Evolutionary conservation across 108 stramenopile genomes (phyloP).

Genomic region (Phaeodactylum tricornutum): DNA sequence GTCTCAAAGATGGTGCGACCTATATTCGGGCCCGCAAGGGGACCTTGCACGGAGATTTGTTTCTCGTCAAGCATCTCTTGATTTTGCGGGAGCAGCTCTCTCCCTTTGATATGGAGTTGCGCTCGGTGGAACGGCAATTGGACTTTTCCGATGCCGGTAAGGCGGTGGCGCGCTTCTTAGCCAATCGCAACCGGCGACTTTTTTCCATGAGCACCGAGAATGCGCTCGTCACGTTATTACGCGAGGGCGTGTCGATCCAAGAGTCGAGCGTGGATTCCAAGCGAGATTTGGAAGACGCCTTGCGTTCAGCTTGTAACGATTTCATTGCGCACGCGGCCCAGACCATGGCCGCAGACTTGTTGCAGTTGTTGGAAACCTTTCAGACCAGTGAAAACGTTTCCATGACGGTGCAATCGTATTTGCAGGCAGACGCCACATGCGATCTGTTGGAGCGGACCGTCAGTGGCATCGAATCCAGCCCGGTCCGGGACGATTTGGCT

Average conservation of each 20-base stretch:
- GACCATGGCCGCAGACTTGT: slow-evolving; percentile 39
- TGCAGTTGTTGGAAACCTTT: slow-evolving; percentile 42
- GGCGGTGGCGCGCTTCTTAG: slow-evolving; percentile 77
- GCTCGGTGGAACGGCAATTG: slow-evolving; percentile 77
- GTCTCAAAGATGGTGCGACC: slow-evolving; percentile 63
- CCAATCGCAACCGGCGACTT: slow-evolving; percentile 78
- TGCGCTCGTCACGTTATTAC: slow-evolving; percentile 72
- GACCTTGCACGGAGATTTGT: slow-evolving; percentile 73
- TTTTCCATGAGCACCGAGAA: slow-evolving; percentile 85
- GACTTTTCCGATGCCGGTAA: slow-evolving; percentile 85
- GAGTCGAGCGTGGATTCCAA: slow-evolving; percentile 83
- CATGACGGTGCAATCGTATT: slow-evolving; percentile 6
- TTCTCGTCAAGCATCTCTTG: slow-evolving; percentile 37
- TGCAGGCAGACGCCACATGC: slow-evolving; percentile 21
- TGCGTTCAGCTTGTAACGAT: slow-evolving; percentile 77
- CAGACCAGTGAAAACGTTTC: slow-evolving; percentile 15
- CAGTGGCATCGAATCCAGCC: slow-evolving; percentile 26
- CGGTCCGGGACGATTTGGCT: slow-evolving; percentile 58
- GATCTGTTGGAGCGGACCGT: slow-evolving; percentile 29
- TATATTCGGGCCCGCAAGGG: slow-evolving; percentile 57
- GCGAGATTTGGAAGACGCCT: slow-evolving; percentile 81
- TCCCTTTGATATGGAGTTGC: slow-evolving; percentile 87
- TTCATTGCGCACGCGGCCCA: slow-evolving; percentile 80
- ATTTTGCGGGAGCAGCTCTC: slow-evolving; percentile 88
- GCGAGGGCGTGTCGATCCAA: slow-evolving; percentile 79